Percentiles rank a stretch among this genome's conserved stretches.
These are phyloP conservation scores for Ophiocordyceps robertsii DNA, from an alignment of 2,329 filamentous ascomycete genomes.

Conservation along the genomic window DNA sequence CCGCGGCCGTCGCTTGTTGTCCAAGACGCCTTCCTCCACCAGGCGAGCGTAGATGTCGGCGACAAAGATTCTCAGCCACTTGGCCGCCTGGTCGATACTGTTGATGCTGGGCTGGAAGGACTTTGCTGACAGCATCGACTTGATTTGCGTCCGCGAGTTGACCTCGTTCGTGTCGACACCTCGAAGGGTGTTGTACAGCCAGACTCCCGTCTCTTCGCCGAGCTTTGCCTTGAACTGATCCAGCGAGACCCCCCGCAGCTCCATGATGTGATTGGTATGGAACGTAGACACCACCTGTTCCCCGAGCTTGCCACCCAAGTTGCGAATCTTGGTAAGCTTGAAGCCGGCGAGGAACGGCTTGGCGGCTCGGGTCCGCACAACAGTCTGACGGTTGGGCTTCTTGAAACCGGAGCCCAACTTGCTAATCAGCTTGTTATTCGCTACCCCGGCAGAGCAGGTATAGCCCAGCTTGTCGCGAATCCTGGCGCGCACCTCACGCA, in stretches of 20 bases:
- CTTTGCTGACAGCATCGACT: conserved; percentile 94
- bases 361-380: conserved; percentile 78
- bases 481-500: conserved; percentile 57
- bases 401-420: conserved; percentile 85
- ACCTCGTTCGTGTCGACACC: conserved; percentile 83
- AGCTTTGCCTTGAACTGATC: conserved; percentile 67
- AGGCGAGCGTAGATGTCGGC: conserved; percentile 84
- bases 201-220: conserved; percentile 71
- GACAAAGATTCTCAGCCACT: conserved; percentile 83
- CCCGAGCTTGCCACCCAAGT: conserved; percentile 88
- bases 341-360: conserved; percentile 67
- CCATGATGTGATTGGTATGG: conserved; percentile 64
- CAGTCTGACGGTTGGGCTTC: conserved; percentile 88
- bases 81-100: conserved; percentile 60
- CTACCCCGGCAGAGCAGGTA: conserved; percentile 83
- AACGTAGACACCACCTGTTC: conserved; percentile 75
- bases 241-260: conserved; percentile 58
- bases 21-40: conserved; percentile 79
- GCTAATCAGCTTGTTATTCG: conserved; percentile 86
- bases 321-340: conserved; percentile 91
- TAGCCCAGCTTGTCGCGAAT: conserved; percentile 64
- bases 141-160: conserved; percentile 82
- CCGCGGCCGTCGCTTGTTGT: conserved; percentile 75
- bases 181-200: conserved; percentile 75
- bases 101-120: conserved; percentile 81